Percentiles rank a stretch among this genome's conserved stretches.
These are phyloP conservation scores for Aspergillus saccharolyticus DNA, from an alignment of 495 filamentous ascomycete species.

Conservation along the genomic window DNA sequence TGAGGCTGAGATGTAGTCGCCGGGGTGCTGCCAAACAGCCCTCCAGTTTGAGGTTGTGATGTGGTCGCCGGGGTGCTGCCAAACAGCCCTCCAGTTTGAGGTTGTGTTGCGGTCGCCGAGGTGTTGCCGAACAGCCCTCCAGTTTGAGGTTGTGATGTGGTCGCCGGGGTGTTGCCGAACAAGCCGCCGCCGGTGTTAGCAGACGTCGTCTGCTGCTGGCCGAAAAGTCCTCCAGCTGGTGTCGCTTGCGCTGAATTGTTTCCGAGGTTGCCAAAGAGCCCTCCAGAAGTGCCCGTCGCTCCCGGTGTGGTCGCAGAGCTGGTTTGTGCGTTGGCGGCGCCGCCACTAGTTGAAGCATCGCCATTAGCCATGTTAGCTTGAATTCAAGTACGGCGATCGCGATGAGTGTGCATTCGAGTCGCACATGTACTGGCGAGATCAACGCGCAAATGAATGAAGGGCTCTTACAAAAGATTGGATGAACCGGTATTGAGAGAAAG, in stretches of 20 bases:
- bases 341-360: conserved; percentile 12
- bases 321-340: conserved; percentile 24
- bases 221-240: conserved; percentile 45
- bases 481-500: conserved; percentile 75
- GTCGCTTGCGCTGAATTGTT: conserved; percentile 30
- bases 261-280: conserved; percentile 36
- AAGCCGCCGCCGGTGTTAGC: conserved; percentile 36
- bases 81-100: conserved; percentile 44
- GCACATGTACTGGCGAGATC: too few relatives aligned
- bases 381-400: neutral
- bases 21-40: conserved; percentile 45
- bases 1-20: conserved; percentile 42
- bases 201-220: conserved; percentile 25
- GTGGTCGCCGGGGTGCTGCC: conserved; percentile 34
- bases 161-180: conserved; percentile 45
- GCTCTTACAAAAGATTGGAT: conserved; percentile 65
- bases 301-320: conserved; percentile 26
- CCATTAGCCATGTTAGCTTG: too few relatives aligned
- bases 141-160: conserved; percentile 42
- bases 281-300: conserved; percentile 24
- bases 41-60: conserved; percentile 41
- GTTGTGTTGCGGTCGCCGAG: conserved; percentile 37
- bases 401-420: neutral
- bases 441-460: neutral
- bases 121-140: conserved; percentile 46